Evolutionary conservation across 2,329 filamentous ascomycete genomes (phyloP), one percentile per base, ranked within the genome.

Genomic region (Colletotrichum coccodes): DNA sequence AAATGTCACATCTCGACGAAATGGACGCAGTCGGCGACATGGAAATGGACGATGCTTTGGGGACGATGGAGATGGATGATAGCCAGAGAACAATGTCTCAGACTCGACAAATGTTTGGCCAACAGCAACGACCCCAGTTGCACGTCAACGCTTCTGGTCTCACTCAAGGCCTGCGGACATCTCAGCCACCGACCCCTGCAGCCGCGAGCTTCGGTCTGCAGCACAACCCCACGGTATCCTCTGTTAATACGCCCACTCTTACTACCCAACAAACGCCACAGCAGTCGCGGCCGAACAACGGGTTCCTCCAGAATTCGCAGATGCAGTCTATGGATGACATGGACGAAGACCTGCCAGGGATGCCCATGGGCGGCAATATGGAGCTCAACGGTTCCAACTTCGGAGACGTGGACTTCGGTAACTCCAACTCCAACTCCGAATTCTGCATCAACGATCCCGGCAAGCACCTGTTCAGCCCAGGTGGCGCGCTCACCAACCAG

Each of bases 191-290:
- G 4, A 98, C 95, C 0, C 95, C 95, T 2, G 91, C 92, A 36
- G 87, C 93, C 30, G 89, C 91, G 53, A 90, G 87, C 74, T 94
- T 95, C 75, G 91, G 91, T 57, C 90, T 97, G 73, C 92, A 94
- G 78, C 94, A 97, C 79, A 98, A 98, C 79, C 95, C 95, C 18
- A 98, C 95, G 1, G 95, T 98, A 21, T 99, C 96, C 3, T 98
- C 95, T 4, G 95, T 98, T 63, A 98, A 98, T 79, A 98, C 95
- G 0, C 95, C 95, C 0, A 97, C 95, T 0, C 86, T 98, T 66
- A 92, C 92, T 68, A 94, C 94, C 1, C 91, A 94, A 72, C 91
- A 93, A 38, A 87, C 89, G 47, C 87, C 84, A 69, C 85, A 85
- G 73, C 89, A 82, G 60, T 77, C 82, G 65, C 66, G 54, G n/a